Conservation (phyloP, 2,329 filamentous ascomycete species). For the Sclerotinia nivalis region DNA sequence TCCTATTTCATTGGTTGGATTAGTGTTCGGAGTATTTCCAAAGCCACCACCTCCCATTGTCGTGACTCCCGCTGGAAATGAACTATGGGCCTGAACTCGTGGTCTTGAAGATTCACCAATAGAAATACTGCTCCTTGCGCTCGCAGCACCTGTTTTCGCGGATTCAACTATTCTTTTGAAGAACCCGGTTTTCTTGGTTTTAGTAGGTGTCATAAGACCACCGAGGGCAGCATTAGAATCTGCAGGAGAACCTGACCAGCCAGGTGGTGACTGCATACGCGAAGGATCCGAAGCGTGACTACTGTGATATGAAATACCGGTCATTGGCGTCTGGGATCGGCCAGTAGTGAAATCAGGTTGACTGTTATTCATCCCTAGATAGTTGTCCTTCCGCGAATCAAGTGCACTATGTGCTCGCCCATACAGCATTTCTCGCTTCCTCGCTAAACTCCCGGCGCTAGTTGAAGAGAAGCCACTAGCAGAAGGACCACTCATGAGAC, state of each 20-base stretch:
- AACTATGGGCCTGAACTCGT: slow-evolving; percentile 39
- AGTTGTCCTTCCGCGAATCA: slow-evolving; percentile 55
- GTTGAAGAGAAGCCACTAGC: slow-evolving; percentile 91
- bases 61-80: slow-evolving; percentile 43
- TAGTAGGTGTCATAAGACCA: slow-evolving; percentile 74
- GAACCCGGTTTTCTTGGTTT: slow-evolving; percentile 82
- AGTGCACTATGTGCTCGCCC: slow-evolving; percentile 64
- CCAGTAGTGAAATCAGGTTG: slow-evolving; percentile 47
- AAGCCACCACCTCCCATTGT: slow-evolving; percentile 53
- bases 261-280: slow-evolving; percentile 64
- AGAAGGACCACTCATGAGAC: slow-evolving; percentile 90
- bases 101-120: slow-evolving; percentile 52
- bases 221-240: slow-evolving; percentile 73
- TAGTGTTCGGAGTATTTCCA: slow-evolving; percentile 43
- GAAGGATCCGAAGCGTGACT: slow-evolving; percentile 64
- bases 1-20: slow-evolving; percentile 70
- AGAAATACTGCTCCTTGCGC: slow-evolving; percentile 80
- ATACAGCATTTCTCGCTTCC: slow-evolving; percentile 59
- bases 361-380: slow-evolving; percentile 35
- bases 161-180: slow-evolving; percentile 95
- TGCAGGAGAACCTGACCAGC: slow-evolving; percentile 53
- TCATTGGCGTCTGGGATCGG: slow-evolving; percentile 65
- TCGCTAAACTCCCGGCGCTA: slow-evolving; percentile 88
- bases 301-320: slow-evolving; percentile 85
- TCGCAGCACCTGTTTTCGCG: slow-evolving; percentile 91